A percentile compares a stretch with the other conserved stretches of the same genome.
Conservation (phyloP, 495 filamentous ascomycete species). For the Polyplosphaeria fusca region DNA sequence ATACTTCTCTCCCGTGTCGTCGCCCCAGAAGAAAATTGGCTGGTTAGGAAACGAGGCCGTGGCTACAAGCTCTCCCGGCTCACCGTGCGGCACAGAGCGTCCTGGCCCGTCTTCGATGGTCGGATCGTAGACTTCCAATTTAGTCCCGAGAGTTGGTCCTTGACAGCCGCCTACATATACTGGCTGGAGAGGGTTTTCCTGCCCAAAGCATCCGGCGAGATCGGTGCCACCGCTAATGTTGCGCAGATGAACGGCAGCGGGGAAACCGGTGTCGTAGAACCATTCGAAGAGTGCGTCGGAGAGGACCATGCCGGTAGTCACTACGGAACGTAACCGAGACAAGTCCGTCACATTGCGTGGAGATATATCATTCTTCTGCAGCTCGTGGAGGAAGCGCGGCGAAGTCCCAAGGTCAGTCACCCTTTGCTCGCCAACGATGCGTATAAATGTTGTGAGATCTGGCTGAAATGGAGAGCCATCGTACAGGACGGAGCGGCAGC, state of each 20-base stretch:
- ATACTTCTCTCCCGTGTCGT: conserved; percentile 55
- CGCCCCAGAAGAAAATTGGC: conserved; percentile 69
- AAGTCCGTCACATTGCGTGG: conserved; percentile 63
- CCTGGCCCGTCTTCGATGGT: conserved; percentile 55
- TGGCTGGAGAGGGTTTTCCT: conserved; percentile 65
- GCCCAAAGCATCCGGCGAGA: conserved; percentile 67
- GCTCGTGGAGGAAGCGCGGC: conserved; percentile 69
- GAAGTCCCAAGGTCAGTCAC: conserved; percentile 64
- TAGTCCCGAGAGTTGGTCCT: conserved; percentile 60
- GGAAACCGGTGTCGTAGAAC: conserved; percentile 81
- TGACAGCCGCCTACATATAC: conserved; percentile 70
- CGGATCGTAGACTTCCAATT: conserved; percentile 64
- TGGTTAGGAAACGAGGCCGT: conserved; percentile 68
- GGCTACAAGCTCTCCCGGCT: conserved; percentile 70
- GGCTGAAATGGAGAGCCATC: conserved; percentile 77
- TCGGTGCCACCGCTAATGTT: conserved; percentile 81
- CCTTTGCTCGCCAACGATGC: conserved; percentile 55
- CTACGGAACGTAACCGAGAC: conserved; percentile 55
- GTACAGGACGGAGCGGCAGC: conserved; percentile 62
- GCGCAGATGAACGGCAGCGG: conserved; percentile 56
- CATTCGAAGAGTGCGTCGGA: conserved; percentile 70
- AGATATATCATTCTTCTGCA: conserved; percentile 55
- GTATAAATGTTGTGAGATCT: conserved; percentile 56
- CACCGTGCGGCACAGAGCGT: conserved; percentile 54
- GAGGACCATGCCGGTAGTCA: conserved; percentile 75